Percentiles rank a stretch among this genome's conserved stretches.
phyloP scores from a whole-genome alignment of 2,329 filamentous ascomycete genomes.

The Cordyceps militaris region DNA sequence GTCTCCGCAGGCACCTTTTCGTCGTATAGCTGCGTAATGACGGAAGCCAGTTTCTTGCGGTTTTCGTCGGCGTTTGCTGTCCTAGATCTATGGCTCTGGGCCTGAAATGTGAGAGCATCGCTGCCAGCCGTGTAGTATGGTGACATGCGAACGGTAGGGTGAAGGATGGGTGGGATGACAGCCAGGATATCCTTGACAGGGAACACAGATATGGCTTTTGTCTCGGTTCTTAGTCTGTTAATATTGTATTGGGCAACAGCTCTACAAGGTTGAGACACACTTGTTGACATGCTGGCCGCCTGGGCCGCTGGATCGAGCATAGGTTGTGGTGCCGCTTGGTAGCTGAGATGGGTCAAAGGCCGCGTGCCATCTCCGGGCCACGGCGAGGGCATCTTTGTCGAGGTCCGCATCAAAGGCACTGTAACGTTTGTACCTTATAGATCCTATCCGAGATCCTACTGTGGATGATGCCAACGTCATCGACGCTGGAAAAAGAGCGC shows the following conservation, averaged over 20 bases:
- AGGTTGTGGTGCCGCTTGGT: conserved; percentile 46
- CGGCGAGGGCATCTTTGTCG: conserved; percentile 42
- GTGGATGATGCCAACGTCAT: background rate
- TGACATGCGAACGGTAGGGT: conserved; percentile 39
- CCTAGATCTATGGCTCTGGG: conserved; percentile 47
- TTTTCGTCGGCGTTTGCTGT: conserved; percentile 48
- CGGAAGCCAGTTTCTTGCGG: conserved; percentile 39
- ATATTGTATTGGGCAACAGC: conserved; percentile 21
- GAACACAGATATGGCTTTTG: conserved; percentile 51
- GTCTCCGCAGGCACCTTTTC: conserved; percentile 41
- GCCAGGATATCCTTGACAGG: conserved; percentile 38
- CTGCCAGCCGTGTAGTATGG: conserved; percentile 46
- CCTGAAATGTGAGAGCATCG: conserved; percentile 48
- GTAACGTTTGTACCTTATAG: conserved; percentile 28
- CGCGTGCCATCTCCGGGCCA: conserved; percentile 45
- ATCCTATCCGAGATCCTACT: background rate
- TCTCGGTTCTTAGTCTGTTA: conserved; percentile 48
- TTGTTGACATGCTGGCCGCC: conserved; percentile 59
- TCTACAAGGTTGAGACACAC: conserved; percentile 26
- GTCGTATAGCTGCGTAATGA: conserved; percentile 41
- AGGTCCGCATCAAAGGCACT: conserved; percentile 42
- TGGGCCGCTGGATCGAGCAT: conserved; percentile 52
- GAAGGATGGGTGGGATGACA: conserved; percentile 41
- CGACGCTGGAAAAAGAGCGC: background rate
- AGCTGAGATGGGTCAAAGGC: conserved; percentile 37